Base-by-base conservation (phyloP, 2,329 filamentous ascomycete species). In the Colletotrichum phormii region DNA sequence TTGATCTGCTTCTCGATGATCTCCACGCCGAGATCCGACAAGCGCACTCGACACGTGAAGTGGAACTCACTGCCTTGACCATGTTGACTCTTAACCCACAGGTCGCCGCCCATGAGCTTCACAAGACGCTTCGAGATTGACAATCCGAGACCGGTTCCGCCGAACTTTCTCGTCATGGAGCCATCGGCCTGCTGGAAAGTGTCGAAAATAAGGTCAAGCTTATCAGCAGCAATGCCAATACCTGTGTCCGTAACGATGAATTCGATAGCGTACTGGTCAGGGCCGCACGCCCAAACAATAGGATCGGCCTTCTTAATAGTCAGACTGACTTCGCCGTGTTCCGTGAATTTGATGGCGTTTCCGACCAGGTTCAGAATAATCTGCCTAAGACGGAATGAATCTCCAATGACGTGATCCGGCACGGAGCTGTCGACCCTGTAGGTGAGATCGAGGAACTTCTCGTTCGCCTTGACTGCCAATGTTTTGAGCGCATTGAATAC, bases 141-240 rank as follows among this genome's bases (percentile, higher is more conserved):
- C 31, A 98, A 85, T 76, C 96, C 96, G 11, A 98, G 89, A 77
- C 96, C 96, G 7, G 97, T 98, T 77, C 96, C 96, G 78, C 96
- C 96, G 81, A 98, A 98, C 81, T 97, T 97, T 77, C 95, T 91
- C 1, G 96, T 98, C 82, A 97, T 98, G 42, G 95, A 98, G 49
- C 96, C 96, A 81, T 98, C 97, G 24, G 97, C 97, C 85, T 98
- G 97, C 82, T 98, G 96, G 91, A 98, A 98, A 0, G 96, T 98
- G 84, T 98, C 97, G 83, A 99, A 98, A 80, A 99, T 98, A 76
- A 98, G 88, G 80, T 98, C 95, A 65, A 98, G 89, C 85, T 98
- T 98, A 84, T 98, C 95, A 75, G 93, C 90, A 78, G 96, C 94
- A 78, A 98, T 98, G 78, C 97, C 97, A 79, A 98, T 99, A 77